phyloP scores from a whole-genome alignment of 176 grass and related monocot species.

The Eremochloa ophiuroides region DNA sequence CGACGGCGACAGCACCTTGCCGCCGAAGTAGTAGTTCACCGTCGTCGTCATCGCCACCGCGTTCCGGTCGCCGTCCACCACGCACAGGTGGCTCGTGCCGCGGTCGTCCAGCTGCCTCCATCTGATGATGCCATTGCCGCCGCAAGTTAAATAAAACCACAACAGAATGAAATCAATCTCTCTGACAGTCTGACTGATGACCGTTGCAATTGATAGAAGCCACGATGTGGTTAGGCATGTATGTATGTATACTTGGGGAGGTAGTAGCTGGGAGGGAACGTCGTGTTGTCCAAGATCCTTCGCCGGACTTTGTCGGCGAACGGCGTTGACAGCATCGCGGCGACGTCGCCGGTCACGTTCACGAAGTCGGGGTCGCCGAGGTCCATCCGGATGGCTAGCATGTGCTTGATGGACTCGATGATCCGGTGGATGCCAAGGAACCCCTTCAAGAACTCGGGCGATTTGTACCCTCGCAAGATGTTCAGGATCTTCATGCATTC shows the following conservation, averaged over 20 bases:
- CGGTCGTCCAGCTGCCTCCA: constrained; percentile 73
- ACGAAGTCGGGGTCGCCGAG: constrained; percentile 78
- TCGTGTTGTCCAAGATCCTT: constrained; percentile 68
- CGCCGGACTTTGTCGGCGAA: constrained; percentile 49
- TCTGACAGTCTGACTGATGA: not conserved
- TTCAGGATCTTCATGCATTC: constrained; percentile 46
- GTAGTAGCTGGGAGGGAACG: constrained; percentile 73
- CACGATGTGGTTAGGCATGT: not conserved
- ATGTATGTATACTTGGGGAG: constrained; percentile 55
- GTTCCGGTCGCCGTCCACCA: constrained; percentile 81
- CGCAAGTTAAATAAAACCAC: not conserved
- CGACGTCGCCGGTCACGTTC: constrained; percentile 38
- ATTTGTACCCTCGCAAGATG: constrained; percentile 65
- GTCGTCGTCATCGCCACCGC: constrained; percentile 80
- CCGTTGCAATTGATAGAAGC: not conserved
- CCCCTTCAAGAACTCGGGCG: constrained; percentile 47
- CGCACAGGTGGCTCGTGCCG: constrained; percentile 78
- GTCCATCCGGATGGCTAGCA: constrained; percentile 66
- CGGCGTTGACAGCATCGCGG: constrained; percentile 61
- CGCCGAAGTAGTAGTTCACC: constrained; percentile 68
- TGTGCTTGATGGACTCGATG: constrained; percentile 81
- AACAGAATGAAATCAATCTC: not conserved
- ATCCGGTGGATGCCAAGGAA: constrained; percentile 65
- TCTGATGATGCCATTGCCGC: constrained; percentile 23
- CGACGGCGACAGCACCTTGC: constrained; percentile 60